Evolutionary conservation across 1,284 basidiomycete species (phyloP).

Genomic region (Sporisorium sorghi): DNA sequence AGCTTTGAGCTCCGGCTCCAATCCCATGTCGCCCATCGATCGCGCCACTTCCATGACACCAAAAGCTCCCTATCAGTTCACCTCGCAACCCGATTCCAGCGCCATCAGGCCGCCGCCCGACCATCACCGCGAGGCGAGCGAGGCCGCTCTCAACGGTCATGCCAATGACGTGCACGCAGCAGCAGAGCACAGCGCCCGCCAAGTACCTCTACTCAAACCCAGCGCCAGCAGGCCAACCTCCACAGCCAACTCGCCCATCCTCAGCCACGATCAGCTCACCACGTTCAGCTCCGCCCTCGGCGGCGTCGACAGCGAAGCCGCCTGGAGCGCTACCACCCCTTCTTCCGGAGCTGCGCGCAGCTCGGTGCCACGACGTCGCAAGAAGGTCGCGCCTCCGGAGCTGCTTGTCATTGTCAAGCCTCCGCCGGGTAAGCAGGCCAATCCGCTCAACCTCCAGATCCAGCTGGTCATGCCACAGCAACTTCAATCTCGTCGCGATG

Average conservation of each 20-base stretch:
- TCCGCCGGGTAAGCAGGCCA: conserved; percentile 83
- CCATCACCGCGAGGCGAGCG: conserved; percentile 45
- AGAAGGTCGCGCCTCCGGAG: conserved; percentile 58
- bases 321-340: conserved; percentile 27
- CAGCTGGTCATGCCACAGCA: conserved; percentile 77
- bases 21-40: conserved; percentile 43
- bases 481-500: conserved; percentile 25
- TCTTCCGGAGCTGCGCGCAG: conserved; percentile 23
- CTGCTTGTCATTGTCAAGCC: conserved; percentile 73
- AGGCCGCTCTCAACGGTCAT: conserved; percentile 42
- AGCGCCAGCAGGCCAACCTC: conserved; percentile 29
- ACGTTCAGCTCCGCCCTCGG: conserved; percentile 38
- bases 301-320: conserved; percentile 47
- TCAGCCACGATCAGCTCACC: conserved; percentile 25
- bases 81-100: conserved; percentile 15
- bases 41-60: conserved; percentile 49
- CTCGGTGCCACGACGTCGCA: conserved; percentile 26
- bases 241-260: conserved; percentile 13
- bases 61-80: conserved; percentile 34
- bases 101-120: conserved; percentile 13
- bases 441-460: conserved; percentile 91
- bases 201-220: conserved; percentile 2
- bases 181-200: conserved; percentile 6
- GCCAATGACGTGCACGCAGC: conserved; percentile 2
- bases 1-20: conserved; percentile 24